These are phyloP conservation scores for Calophaca sinica DNA, from an alignment of 306 rosid genomes.

Conservation along the genomic window DNA sequence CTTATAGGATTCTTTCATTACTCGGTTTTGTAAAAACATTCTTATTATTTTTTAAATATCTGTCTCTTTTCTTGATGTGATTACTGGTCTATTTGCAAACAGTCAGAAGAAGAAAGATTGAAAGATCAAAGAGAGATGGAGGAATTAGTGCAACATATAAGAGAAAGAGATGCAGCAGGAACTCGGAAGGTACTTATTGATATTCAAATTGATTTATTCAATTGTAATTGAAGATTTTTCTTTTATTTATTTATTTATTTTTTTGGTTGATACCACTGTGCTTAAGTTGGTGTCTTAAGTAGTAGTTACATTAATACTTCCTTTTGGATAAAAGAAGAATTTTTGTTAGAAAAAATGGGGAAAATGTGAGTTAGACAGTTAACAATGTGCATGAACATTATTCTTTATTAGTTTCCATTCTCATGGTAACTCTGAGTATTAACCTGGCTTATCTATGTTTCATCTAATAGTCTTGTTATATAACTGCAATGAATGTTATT, in stretches of 20 bases:
- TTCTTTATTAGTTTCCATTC: not conserved
- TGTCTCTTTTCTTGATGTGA: conserved; percentile 11
- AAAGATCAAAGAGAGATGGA: conserved; percentile 95
- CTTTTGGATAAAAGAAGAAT: conserved; percentile 32
- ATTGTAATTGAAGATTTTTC: conserved; percentile 24
- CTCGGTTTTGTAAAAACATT: conserved; percentile 32
- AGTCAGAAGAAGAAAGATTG: conserved; percentile 91
- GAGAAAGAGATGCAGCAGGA: conserved; percentile 81
- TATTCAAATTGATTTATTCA: conserved; percentile 18
- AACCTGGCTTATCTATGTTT: conserved; percentile 6
- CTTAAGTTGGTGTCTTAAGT: conserved; percentile 32
- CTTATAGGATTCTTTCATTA: conserved; percentile 10
- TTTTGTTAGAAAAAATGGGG: conserved; percentile 18
- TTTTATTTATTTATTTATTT: not conserved
- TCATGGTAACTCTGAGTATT: conserved; percentile 9
- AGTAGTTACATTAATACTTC: conserved; percentile 32
- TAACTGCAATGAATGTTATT: conserved; percentile 7
- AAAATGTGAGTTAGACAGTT: conserved; percentile 15
- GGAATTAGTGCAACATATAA: conserved; percentile 77
- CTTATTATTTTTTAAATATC: not conserved
- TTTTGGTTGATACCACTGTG: not conserved
- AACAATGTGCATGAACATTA: not conserved
- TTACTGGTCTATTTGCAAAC: conserved; percentile 45
- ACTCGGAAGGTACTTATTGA: conserved; percentile 73
- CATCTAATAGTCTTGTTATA: not conserved